These are phyloP conservation scores for Neofusicoccum laricinum DNA, from an alignment of 2,329 filamentous ascomycete species.

Conservation along the genomic window DNA sequence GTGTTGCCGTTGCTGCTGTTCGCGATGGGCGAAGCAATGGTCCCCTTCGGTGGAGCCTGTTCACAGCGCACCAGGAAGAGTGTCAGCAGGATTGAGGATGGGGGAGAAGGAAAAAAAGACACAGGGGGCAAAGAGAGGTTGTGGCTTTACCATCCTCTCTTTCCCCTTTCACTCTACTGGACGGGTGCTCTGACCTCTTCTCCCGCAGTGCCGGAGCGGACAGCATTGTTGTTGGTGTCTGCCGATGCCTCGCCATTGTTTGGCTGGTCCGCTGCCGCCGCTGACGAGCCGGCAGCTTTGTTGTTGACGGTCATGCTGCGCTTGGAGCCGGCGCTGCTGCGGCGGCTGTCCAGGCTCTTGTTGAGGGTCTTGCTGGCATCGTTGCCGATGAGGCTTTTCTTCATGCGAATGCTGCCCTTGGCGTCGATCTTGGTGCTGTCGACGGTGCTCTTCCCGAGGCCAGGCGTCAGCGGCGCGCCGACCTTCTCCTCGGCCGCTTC, in stretches of 20 bases:
- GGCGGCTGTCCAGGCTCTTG: slow-evolving; percentile 85
- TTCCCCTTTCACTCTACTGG: slow-evolving; percentile 8
- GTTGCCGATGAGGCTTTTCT: slow-evolving; percentile 40
- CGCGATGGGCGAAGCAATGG: background rate
- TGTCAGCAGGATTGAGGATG: background rate
- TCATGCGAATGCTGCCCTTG: slow-evolving; percentile 60
- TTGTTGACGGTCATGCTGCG: slow-evolving; percentile 56
- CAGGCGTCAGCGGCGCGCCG: slow-evolving; percentile 82
- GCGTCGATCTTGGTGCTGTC: slow-evolving; percentile 85
- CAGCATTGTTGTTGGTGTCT: background rate
- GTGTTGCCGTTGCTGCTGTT: background rate
- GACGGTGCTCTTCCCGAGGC: slow-evolving; percentile 87
- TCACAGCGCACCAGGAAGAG: background rate
- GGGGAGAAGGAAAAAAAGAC: background rate
- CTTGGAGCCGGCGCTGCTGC: slow-evolving; percentile 82
- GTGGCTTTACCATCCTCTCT: slow-evolving; percentile 18
- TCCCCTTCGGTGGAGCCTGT: background rate
- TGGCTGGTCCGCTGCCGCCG: slow-evolving; percentile 25
- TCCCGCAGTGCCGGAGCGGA: background rate
- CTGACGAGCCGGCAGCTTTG: slow-evolving; percentile 26
- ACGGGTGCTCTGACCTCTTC: slow-evolving; percentile 15
- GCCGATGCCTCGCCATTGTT: slow-evolving; percentile 26
- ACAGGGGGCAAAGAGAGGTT: background rate
- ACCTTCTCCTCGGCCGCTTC: slow-evolving; percentile 92
- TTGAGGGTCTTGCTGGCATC: slow-evolving; percentile 57